Percentiles rank a stretch among this genome's conserved stretches.
These are phyloP conservation scores for Lentinula novae-zelandiae DNA, from an alignment of 1,284 basidiomycete species.

Conservation along the genomic window DNA sequence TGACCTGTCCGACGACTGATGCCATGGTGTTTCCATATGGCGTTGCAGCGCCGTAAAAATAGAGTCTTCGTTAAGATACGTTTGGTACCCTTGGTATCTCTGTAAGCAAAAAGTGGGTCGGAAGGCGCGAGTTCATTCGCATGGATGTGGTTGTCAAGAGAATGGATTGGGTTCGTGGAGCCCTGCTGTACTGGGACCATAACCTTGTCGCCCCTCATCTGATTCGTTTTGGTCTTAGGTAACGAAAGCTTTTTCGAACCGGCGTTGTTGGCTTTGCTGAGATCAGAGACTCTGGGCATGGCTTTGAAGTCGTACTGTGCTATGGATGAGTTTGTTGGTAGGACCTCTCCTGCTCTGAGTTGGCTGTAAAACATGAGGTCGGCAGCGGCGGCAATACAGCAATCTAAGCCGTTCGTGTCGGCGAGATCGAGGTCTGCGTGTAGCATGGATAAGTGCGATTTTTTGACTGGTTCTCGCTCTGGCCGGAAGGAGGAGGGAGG, in stretches of 20 bases:
- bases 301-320: not conserved
- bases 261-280: not conserved
- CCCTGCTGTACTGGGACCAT: too few species aligned
- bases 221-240: too few species aligned
- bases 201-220: too few species aligned
- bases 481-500: not conserved
- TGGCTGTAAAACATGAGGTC: not conserved
- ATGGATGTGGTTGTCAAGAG: too few species aligned
- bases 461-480: not conserved
- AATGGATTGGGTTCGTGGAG: too few species aligned
- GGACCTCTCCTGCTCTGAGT: not conserved
- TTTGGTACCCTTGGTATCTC: not conserved
- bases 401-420: not conserved
- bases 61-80: too few species aligned
- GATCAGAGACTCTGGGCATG: not conserved
- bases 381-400: not conserved
- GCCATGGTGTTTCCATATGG: too few species aligned
- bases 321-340: not conserved
- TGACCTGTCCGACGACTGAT: too few species aligned
- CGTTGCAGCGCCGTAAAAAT: too few species aligned
- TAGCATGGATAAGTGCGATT: not conserved
- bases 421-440: not conserved
- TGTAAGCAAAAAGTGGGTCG: too few species aligned
- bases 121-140: too few species aligned
- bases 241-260: too few species aligned